Base-by-base conservation (phyloP, 2,329 filamentous ascomycete genomes). In the Colletotrichum sp. region DNA sequence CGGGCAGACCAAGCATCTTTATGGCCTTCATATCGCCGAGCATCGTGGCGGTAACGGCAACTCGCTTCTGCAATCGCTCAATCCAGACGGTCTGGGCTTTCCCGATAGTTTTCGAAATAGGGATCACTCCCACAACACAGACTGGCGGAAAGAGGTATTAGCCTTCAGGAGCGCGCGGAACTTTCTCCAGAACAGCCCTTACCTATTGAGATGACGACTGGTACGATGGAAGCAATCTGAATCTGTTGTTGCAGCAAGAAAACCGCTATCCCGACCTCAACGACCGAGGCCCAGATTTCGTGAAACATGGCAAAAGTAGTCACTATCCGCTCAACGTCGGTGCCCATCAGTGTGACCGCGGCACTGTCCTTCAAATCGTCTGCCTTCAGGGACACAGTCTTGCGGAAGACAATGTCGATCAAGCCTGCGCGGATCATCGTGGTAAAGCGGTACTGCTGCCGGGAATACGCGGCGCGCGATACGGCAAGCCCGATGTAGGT, bases 11-110 rank as follows among this genome's bases (percentile, higher is more conserved):
- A 2, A 86, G 82, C 76, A 90, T 86, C 78, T 90, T 90, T 71
- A 90, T 83, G 9, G 85, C 85, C 77, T 89, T 90, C 82, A 91
- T 89, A 12, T 85, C 86, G 8, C 84, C 84, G 0, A 90, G 82
- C 79, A 88, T 86, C 3, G 84, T 83, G 5, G 86, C 82, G 0
- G 88, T 90, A 12, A 85, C 85, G 7, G 85, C 86, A 30, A 90
- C 86, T 5, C 89, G 85, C 34, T 82, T 82, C 78, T 90, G 84
- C 16, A 89, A 87, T 11, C 87, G 87, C 60, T 87, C 83, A 32
- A 90, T 83, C 89, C 89, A 91, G 11, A 80, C 78, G 6, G 84
- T 85, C 73, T 89, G 88, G 12, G 77, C 71, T 12, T 8, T 68
- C 5, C 79, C 79, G 5, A 77, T 77, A 4, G 74, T 78, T 52